These are phyloP conservation scores for Pleurotus ostreatus DNA, from an alignment of 768 basidiomycete species.

Conservation along the genomic window DNA sequence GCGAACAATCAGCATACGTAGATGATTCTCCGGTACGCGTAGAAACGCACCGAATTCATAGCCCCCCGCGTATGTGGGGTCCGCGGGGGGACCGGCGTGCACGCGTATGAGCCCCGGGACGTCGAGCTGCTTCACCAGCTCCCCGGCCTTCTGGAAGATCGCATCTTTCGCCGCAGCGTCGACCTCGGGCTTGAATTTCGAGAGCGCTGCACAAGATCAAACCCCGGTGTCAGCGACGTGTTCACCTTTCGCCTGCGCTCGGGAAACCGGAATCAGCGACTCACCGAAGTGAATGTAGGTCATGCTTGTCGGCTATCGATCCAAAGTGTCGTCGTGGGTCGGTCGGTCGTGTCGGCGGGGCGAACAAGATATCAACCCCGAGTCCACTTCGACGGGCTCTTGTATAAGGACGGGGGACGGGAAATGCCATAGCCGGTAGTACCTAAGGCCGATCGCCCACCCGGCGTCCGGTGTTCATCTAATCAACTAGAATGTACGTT, in stretches of 20 bases:
- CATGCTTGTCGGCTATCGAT: neutral
- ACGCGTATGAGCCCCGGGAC: constrained; percentile 2
- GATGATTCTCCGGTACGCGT: neutral
- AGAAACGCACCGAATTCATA: constrained; percentile 2
- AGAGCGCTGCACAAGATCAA: neutral
- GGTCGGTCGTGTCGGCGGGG: neutral
- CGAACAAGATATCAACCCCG: no score
- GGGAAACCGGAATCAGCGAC: neutral
- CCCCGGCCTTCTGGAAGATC: neutral
- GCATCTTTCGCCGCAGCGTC: neutral
- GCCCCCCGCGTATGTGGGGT: neutral
- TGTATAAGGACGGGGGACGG: neutral
- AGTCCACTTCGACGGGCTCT: neutral
- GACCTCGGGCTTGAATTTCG: constrained; percentile 1
- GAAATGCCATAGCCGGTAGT: constrained; percentile 6
- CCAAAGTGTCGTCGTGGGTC: neutral
- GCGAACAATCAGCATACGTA: neutral
- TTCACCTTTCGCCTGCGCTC: no score
- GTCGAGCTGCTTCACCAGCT: neutral
- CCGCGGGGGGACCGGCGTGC: neutral
- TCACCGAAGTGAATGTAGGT: constrained; percentile 5
- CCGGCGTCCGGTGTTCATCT: neutral
- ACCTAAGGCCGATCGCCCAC: neutral
- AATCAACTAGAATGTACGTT: no score
- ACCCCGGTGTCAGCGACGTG: no score